Evolutionary conservation across 345 rosid genomes (phyloP), one percentile per base, ranked within the genome.

Genomic region (Acer negundo): DNA sequence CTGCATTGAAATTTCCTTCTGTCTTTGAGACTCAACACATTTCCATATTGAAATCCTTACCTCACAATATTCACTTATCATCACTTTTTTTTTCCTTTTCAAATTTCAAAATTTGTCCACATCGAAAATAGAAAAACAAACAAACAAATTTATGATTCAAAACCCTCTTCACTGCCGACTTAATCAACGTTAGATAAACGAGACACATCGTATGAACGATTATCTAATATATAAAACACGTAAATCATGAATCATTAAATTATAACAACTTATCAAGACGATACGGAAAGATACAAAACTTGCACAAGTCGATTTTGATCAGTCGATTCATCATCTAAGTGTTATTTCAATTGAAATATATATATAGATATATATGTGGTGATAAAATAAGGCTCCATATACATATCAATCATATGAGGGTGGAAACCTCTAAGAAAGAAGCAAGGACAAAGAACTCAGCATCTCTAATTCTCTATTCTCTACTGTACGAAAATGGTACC

Each of bases 1-100:
- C 19, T 81, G 80, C 86, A 47, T 0, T 69, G 84, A 81, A 81
- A 74, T 68, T 81, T 81, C 84, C 84, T 56, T 69, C 8, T 9
- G 59, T 20, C 20, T 23, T 53, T 11, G 24, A 35, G 42, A 31
- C 15, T 22, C 63, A 75, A 38, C 64, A 67, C 42, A 75, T 15
- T 0, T 55, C 69, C 6, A 23, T 10, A 35, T 35, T 35, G 69
- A 46, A 24, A 24, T 44, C 44, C 47, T 23, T 23, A 19, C 24
- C 23, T 47, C 23, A 24, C 1, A 23, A 42, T 71, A 6, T 55
- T 19, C 17, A 35, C 53, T 28, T 28, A 62, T 62, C 26, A 22
- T 23, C 35, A 0, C 16, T 20, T n/a, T n/a, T 17, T 58, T 22
- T 10, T 22, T 9, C 64, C 17, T 40, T 6, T 24, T 17, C 13